These are phyloP conservation scores for Scleroderma bovista DNA, from an alignment of 768 basidiomycete genomes.

Conservation along the genomic window DNA sequence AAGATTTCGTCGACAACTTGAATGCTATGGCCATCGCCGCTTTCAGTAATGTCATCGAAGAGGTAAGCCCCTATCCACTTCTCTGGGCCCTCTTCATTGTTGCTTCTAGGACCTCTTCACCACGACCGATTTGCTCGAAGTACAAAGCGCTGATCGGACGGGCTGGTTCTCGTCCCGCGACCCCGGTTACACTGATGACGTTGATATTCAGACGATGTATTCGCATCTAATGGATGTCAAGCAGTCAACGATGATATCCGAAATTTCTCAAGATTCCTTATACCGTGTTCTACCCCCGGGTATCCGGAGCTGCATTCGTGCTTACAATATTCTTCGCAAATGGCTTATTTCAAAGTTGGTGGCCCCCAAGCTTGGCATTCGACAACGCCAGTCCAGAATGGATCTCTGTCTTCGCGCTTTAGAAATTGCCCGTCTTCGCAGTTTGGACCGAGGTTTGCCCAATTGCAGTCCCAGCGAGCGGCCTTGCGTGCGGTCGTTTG, in stretches of 20 bases:
- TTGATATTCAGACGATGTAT: slow-evolving; percentile 79
- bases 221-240: slow-evolving; percentile 67
- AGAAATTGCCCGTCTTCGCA: slow-evolving; percentile 66
- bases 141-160: slow-evolving; percentile 71
- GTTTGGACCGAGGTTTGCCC: slow-evolving; percentile 35
- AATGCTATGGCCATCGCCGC: slow-evolving; percentile 74
- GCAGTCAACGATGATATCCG: slow-evolving; percentile 67
- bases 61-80: slow-evolving; percentile 39
- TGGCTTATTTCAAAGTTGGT: slow-evolving; percentile 73
- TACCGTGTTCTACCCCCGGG: slow-evolving; percentile 74
- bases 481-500: slow-evolving; percentile 72
- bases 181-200: slow-evolving; percentile 45
- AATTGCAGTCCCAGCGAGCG: slow-evolving; percentile 42
- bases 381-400: slow-evolving; percentile 63
- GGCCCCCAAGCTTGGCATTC: slow-evolving; percentile 56
- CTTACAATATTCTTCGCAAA: slow-evolving; percentile 70
- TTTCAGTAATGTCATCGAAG: slow-evolving; percentile 71
- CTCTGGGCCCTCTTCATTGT: neutral
- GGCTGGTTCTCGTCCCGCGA: slow-evolving; percentile 72
- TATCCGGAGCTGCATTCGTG: slow-evolving; percentile 70
- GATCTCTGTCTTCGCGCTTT: slow-evolving; percentile 66
- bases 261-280: slow-evolving; percentile 60
- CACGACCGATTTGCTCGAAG: slow-evolving; percentile 73
- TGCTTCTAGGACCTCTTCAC: slow-evolving; percentile 63
- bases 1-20: slow-evolving; percentile 71